Base-by-base conservation (phyloP, 2,329 filamentous ascomycete genomes). In the Huntiella omanensis region DNA sequence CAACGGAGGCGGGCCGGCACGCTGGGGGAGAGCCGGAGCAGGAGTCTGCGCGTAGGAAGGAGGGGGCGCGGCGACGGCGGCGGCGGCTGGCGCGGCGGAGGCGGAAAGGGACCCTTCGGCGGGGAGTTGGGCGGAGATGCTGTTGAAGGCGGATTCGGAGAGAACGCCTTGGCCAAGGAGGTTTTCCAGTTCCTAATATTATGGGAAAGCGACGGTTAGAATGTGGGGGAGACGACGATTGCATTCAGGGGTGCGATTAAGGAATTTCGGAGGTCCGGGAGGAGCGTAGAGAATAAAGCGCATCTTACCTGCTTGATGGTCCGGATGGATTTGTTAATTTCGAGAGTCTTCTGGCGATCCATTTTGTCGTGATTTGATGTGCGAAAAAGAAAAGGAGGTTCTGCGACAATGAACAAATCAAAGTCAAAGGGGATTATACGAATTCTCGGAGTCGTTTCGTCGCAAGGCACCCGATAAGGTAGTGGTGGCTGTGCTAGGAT, bases 101-200 rank as follows among this genome's bases (percentile, higher is more conserved):
- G 41, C 59, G 59, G 60, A 55, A 49, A 82, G 67, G 15, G 74
- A 66, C 12, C 73, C 73, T 58, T 86, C 82, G 53, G 71, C 64
- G 33, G 87, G 88, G 32, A 96, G 77, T 55, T 83, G 71, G 52
- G 68, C 65, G 57, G 79, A 70, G 60, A 95, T 84, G 44, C 70
- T 71, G 56, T 83, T 79, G 59, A 87, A 85, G 57, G 80, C 76
- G 47, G 76, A 65, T 50, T 83, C 77, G 52, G 72, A 76, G 59
- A 96, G 83, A 57, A 87, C 70, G 53, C 79, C 79, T 57, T 81
- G 76, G 60, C 94, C 87, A 54, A 84, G 74, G 51, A 96, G 82
- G 54, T 78, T 82, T 62, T 94, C 86, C 50, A 95, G 81, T 66
- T 95, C 87, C 87, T 94, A 54, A 32, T 28, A 10, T 28, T 28